Evolutionary conservation across 768 basidiomycete species (phyloP).

Genomic region (Flagelloscypha sp.): DNA sequence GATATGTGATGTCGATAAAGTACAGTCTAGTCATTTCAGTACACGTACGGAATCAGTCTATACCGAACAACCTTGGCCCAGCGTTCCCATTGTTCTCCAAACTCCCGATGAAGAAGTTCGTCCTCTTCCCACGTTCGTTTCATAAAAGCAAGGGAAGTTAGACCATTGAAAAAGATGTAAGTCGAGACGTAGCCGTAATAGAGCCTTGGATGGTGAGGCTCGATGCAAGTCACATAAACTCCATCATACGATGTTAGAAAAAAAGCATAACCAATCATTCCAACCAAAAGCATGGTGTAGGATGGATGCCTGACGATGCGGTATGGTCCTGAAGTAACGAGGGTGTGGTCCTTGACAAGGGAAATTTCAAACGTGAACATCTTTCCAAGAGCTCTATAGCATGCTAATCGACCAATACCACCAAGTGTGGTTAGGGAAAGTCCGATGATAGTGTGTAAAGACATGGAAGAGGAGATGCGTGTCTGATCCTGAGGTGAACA

Average conservation of each 20-base stretch:
- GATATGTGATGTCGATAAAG: too few relatives aligned
- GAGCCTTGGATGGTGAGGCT: too few relatives aligned
- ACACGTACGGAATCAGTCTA: constrained; percentile 39
- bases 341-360: constrained; percentile 35
- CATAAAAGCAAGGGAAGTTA: constrained; percentile 30
- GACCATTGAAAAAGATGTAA: too few relatives aligned
- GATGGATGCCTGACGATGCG: constrained; percentile 40
- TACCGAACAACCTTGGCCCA: constrained; percentile 41
- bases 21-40: too few relatives aligned
- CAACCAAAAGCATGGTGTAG: too few relatives aligned
- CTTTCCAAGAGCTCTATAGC: constrained; percentile 37
- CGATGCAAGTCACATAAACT: too few relatives aligned
- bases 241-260: constrained; percentile 27
- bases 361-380: constrained; percentile 47
- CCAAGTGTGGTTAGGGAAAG: too few relatives aligned
- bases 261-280: constrained; percentile 24
- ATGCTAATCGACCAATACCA: too few relatives aligned
- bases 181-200: too few relatives aligned
- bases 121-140: constrained; percentile 40
- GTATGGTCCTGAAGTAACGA: constrained; percentile 44
- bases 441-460: too few relatives aligned
- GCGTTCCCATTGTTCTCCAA: constrained; percentile 33
- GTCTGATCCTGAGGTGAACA: too few relatives aligned
- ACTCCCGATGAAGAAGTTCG: constrained; percentile 27
- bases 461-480: too few relatives aligned